phyloP scores from a whole-genome alignment of 371 early-diverging fungal genomes.

The Mucor racemosus region DNA sequence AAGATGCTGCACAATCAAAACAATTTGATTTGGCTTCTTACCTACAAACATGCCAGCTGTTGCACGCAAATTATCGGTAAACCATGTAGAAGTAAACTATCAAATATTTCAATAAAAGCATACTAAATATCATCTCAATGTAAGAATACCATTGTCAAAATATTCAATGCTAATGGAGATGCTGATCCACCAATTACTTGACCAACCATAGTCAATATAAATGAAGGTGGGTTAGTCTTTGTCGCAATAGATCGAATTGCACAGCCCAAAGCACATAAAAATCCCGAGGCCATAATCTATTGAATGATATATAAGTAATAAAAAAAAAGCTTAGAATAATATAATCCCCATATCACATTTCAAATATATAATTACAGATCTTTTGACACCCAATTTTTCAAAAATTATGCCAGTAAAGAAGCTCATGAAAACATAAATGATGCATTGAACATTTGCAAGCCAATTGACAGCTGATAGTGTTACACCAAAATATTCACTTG shows the following conservation, averaged over 20 bases:
- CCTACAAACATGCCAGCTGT: conserved; percentile 66
- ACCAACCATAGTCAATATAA: conserved; percentile 53
- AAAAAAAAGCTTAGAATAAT: not conserved
- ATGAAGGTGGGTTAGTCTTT: conserved; percentile 34
- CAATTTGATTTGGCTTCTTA: conserved; percentile 4
- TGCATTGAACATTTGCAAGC: conserved; percentile 39
- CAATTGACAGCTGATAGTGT: conserved; percentile 41
- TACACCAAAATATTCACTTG: conserved; percentile 28
- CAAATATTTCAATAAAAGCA: not conserved
- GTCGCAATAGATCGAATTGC: conserved; percentile 55
- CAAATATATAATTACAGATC: conserved; percentile 32
- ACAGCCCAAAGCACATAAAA: conserved; percentile 52
- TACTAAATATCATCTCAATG: too few relatives aligned
- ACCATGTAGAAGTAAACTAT: conserved; percentile 68
- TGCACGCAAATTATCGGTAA: conserved; percentile 64
- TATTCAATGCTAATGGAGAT: conserved; percentile 64
- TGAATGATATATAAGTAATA: not conserved
- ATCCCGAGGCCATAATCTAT: conserved; percentile 54
- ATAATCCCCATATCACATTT: not conserved
- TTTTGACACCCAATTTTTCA: conserved; percentile 37
- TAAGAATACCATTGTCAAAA: conserved; percentile 48
- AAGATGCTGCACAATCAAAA: not conserved
- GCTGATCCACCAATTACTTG: conserved; percentile 61
- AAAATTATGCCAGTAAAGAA: conserved; percentile 41
- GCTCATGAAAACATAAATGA: conserved; percentile 38